Evolutionary conservation across 2,329 filamentous ascomycete species (phyloP).

Genomic region (Cladosporium oxysporum): DNA sequence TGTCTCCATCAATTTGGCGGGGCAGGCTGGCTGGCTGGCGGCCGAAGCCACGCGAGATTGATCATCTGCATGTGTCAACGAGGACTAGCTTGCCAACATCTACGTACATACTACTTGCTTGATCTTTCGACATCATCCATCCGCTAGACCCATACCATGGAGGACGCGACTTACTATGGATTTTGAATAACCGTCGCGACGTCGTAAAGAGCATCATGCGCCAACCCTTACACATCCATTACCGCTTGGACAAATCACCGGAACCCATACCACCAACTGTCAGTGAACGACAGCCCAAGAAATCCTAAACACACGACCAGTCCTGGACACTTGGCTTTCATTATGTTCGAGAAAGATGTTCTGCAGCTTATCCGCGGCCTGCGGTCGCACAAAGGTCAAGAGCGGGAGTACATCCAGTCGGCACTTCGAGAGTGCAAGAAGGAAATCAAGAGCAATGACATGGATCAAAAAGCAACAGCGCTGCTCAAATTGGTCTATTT

Average conservation of each 20-base stretch:
- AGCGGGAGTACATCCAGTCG: constrained; percentile 92
- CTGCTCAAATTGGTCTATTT: constrained; percentile 95
- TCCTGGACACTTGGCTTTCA: background rate
- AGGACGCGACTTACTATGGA: background rate
- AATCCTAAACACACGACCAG: background rate
- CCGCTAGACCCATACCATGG: background rate
- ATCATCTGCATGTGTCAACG: constrained; percentile 15
- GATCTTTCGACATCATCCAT: background rate
- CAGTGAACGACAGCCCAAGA: background rate
- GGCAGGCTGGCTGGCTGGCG: background rate
- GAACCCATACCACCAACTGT: background rate
- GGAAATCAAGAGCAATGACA: constrained; percentile 90
- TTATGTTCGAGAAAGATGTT: constrained; percentile 97
- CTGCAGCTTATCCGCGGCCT: constrained; percentile 98
- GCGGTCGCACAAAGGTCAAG: constrained; percentile 91
- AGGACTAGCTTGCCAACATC: constrained; percentile 5
- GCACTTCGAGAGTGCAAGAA: constrained; percentile 92
- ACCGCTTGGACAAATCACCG: constrained; percentile 9
- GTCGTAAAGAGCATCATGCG: constrained; percentile 5
- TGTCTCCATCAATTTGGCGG: constrained; percentile 18
- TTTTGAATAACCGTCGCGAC: background rate
- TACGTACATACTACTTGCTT: background rate
- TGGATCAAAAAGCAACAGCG: constrained; percentile 96
- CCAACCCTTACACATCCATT: background rate
- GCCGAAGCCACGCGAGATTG: constrained; percentile 12